Base-by-base conservation (phyloP, 208 protist species). In the Wallacemonas collosoma region DNA sequence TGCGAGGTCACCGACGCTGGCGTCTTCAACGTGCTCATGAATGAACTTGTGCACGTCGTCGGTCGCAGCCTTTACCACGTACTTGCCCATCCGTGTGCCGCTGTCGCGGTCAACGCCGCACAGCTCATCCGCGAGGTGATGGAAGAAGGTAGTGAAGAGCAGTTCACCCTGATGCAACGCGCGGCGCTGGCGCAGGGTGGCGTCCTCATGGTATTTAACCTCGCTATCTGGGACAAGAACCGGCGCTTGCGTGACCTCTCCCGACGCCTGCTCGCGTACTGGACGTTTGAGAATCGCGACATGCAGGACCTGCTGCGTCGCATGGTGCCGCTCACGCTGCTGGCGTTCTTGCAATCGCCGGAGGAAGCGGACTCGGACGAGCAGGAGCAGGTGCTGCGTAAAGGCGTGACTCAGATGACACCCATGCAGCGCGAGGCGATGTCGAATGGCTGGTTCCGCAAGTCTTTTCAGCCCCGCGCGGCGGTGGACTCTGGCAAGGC, bases 81-180 rank as follows among this genome's bases (percentile, higher is more conserved):
- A 11, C 86, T 97, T 40, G 76, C 81, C 44, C 86, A 93, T 72
- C 82, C 85, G 3, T 98, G 93, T 74, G 71, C 78, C 43, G 88
- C 90, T 14, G 93, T 98, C 17, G 89, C 83, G 44, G 90, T 88
- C 77, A 79, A 82, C 50, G 91, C 94, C 6, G 96, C 90, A n/a
- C 93, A 96, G 60, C 73, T 98, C 6, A 92, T 98, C 61, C 86
- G 85, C 7, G 90, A 91, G 12, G 87, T 97, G 7, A 88, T 98
- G 77, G 91, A 98, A 75, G 94, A 98, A 69, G 95, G 95, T 51
- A 89, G 72, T 5, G 86, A 88, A 67, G 81, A 89, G 38, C 85
- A 97, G 70, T 95, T 95, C 68, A 44, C 44, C 55, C 69, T 81
- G 48, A 91, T 98, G 84, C 96, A 98, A 73, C 75, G 84, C 26